Percentiles rank a stretch among this genome's conserved stretches.
Conservation (phyloP, 2,329 filamentous ascomycete species). For the Penicillium brasilianum region DNA sequence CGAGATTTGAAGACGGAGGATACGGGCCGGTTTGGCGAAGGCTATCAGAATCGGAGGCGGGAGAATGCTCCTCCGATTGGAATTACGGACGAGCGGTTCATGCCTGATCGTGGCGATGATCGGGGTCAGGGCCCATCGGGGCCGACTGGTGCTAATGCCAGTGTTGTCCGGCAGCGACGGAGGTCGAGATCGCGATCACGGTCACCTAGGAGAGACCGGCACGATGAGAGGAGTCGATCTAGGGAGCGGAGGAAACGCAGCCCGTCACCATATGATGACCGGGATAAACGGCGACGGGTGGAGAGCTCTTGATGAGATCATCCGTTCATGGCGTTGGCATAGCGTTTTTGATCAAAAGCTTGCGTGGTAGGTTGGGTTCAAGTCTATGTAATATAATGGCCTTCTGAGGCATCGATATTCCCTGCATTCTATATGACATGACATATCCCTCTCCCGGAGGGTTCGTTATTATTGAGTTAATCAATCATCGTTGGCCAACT, state of each 20-base stretch:
- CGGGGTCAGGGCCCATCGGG: constrained; percentile 34
- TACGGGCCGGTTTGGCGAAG: constrained; percentile 77
- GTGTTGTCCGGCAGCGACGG: constrained; percentile 45
- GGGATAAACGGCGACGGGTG: constrained; percentile 49
- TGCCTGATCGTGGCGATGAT: constrained; percentile 50
- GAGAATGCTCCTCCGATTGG: constrained; percentile 43
- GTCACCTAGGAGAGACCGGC: constrained; percentile 53
- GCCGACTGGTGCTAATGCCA: constrained; percentile 54
- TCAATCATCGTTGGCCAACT: constrained; percentile 11
- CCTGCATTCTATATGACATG: constrained; percentile 12
- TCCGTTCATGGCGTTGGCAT: constrained; percentile 25
- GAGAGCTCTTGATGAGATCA: constrained; percentile 34
- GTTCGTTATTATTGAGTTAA: constrained; percentile 19
- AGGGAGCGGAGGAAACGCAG: constrained; percentile 54
- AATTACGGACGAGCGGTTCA: constrained; percentile 53
- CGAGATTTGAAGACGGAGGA: constrained; percentile 87
- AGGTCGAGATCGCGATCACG: constrained; percentile 47
- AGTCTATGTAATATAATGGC: constrained; percentile 19
- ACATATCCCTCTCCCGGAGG: constrained; percentile 27
- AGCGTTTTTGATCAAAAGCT: constrained; percentile 23
- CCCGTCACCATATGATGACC: constrained; percentile 48
- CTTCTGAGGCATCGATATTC: constrained; percentile 24
- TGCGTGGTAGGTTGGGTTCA: constrained; percentile 18
- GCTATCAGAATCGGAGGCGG: constrained; percentile 35
- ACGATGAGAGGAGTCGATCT: constrained; percentile 52